A percentile compares a stretch with the other conserved stretches of the same genome.
These are phyloP conservation scores for Tolypocladium album DNA, from an alignment of 2,329 filamentous ascomycete genomes.

Conservation along the genomic window DNA sequence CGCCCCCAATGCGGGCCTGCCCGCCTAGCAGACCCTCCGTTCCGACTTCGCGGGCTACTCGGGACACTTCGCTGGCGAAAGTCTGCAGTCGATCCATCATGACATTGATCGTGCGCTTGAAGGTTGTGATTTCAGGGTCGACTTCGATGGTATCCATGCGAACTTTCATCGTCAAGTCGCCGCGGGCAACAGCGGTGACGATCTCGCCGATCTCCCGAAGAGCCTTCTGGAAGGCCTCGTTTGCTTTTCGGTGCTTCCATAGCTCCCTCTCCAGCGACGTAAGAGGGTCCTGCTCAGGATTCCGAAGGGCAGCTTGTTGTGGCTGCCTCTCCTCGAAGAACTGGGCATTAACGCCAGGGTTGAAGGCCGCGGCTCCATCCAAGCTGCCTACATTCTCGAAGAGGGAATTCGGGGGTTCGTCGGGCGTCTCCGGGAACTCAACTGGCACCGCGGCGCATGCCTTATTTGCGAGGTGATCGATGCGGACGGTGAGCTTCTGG, in stretches of 20 bases:
- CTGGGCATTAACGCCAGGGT: slow-evolving; percentile 65
- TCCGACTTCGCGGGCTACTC: slow-evolving; percentile 88
- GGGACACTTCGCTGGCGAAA: slow-evolving; percentile 92
- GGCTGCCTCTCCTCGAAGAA: slow-evolving; percentile 76
- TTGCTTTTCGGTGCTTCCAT: slow-evolving; percentile 95
- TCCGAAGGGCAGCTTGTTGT: slow-evolving; percentile 70
- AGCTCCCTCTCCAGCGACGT: slow-evolving; percentile 84
- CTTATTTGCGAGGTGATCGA: slow-evolving; percentile 74
- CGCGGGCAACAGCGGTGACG: slow-evolving; percentile 88
- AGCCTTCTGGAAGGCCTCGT: slow-evolving; percentile 96
- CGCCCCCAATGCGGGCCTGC: slow-evolving; percentile 85
- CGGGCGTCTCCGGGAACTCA: slow-evolving; percentile 70
- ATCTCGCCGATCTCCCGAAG: slow-evolving; percentile 95
- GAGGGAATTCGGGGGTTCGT: slow-evolving; percentile 57
- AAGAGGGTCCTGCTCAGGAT: slow-evolving; percentile 79
- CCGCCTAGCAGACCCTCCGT: slow-evolving; percentile 91
- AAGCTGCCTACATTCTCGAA: slow-evolving; percentile 47
- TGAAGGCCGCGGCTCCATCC: slow-evolving; percentile 27
- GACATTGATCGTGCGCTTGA: slow-evolving; percentile 96
- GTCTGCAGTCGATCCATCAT: slow-evolving; percentile 99
- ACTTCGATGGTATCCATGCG: slow-evolving; percentile 92
- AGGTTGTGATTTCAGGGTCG: slow-evolving; percentile 95
- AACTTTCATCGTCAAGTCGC: slow-evolving; percentile 93
- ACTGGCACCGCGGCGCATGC: slow-evolving; percentile 49
- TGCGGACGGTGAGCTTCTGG: slow-evolving; percentile 61